Conservation (phyloP, 495 filamentous ascomycete species). For the Talaromyces liani region DNA sequence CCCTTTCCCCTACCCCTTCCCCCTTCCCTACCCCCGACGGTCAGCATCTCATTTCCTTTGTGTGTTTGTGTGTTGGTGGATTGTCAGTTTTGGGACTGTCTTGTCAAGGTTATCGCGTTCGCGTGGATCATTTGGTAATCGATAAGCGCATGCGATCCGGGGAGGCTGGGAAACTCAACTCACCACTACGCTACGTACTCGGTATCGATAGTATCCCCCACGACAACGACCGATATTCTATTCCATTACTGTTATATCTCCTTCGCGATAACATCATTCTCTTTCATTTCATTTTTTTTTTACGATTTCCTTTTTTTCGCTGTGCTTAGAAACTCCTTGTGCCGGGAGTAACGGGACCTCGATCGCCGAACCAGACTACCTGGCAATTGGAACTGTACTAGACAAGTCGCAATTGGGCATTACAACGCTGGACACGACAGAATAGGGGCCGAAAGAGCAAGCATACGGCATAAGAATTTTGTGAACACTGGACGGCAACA, state of each 20-base stretch:
- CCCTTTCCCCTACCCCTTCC: background rate
- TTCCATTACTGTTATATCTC: conserved; percentile 20
- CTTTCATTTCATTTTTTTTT: conserved; percentile 9
- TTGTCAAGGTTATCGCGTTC: background rate
- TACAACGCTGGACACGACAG: background rate
- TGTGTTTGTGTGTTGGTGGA: conserved; percentile 2
- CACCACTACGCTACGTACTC: background rate
- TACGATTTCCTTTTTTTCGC: background rate
- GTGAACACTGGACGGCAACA: background rate
- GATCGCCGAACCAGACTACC: background rate
- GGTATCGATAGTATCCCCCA: background rate
- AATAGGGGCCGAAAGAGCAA: background rate
- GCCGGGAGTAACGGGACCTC: background rate
- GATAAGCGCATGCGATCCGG: conserved; percentile 9
- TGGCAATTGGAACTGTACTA: background rate
- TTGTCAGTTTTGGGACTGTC: conserved; percentile 1
- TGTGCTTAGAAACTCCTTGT: conserved; percentile 4
- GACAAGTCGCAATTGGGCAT: background rate
- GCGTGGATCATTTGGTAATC: conserved; percentile 9
- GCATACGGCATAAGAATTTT: background rate
- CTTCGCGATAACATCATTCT: conserved; percentile 15
- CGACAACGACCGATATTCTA: background rate
- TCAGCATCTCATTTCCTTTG: conserved; percentile 12
- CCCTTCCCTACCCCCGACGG: conserved; percentile 5
- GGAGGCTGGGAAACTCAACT: conserved; percentile 6